These are phyloP conservation scores for Blastobotrys serpentis DNA, from an alignment of 1,139 yeast genomes.

Conservation along the genomic window DNA sequence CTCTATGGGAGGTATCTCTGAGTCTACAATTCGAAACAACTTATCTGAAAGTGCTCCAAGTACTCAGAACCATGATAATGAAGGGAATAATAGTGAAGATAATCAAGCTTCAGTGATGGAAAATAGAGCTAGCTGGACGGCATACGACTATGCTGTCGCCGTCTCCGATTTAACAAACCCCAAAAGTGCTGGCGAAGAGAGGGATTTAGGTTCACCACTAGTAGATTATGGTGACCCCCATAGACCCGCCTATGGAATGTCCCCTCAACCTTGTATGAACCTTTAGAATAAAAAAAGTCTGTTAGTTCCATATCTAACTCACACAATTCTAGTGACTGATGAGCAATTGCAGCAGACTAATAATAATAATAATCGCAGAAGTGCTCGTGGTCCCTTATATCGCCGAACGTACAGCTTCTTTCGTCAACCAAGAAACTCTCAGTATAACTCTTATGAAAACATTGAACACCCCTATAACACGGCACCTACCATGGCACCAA, in stretches of 20 bases:
- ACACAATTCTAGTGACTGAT: slow-evolving; percentile 4
- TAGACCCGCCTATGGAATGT: slow-evolving; percentile 19
- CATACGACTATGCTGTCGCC: slow-evolving; percentile 3
- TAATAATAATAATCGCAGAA: neutral
- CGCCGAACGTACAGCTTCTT: slow-evolving; percentile 9
- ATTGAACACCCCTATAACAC: slow-evolving; percentile 16
- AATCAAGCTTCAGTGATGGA: slow-evolving; percentile 3
- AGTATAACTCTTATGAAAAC: slow-evolving; percentile 8
- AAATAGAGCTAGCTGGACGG: slow-evolving; percentile 7
- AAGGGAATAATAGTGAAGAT: neutral
- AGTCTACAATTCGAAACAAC: too few species aligned
- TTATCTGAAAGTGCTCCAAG: too few species aligned
- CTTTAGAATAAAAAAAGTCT: neutral
- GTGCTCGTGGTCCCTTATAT: neutral
- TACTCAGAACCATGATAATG: neutral
- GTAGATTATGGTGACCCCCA: slow-evolving; percentile 24
- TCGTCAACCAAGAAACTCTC: slow-evolving; percentile 10
- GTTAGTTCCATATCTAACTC: too few species aligned
- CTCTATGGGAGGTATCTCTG: too few species aligned
- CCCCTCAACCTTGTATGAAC: slow-evolving; percentile 6
- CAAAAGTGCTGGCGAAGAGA: neutral
- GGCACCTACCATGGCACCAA: slow-evolving; percentile 15
- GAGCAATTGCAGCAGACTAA: neutral
- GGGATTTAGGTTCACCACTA: slow-evolving; percentile 13
- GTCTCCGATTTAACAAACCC: neutral